Base-by-base conservation (phyloP, 2,329 filamentous ascomycete species). In the Trichophyton schoenleinii region DNA sequence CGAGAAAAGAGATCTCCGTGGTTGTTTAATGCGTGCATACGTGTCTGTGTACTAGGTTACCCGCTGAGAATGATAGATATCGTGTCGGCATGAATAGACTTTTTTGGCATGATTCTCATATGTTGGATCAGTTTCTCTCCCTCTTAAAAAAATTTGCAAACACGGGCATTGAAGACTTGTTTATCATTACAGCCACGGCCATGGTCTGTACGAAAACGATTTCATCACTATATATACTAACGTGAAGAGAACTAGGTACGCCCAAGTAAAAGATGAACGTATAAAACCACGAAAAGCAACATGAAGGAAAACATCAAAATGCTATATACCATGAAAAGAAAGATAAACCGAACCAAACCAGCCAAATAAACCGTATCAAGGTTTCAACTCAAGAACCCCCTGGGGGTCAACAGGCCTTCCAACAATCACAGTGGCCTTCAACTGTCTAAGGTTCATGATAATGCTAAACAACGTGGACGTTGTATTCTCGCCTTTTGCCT, bases 401-500 rank as follows among this genome's bases (percentile, higher is more conserved):
- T 67, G 65, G 13, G 67, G 65, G 49, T 67, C 66, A 1, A 66
- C 66, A 20, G 73, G 73, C 62, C 70, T 68, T 18, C 74, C 74
- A 53, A 73, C 64, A 18, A 66, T 68, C 25, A 76, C 71, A 22
- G 44, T 68, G 3, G 68, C 73, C 38, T 53, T 69, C 52, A 66
- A 66, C 42, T 62, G 64, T n/a, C 62, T 64, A 66, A 75, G 64
- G 64, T 75, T 70, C 72, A 75, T 75, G n/a, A 74, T 68, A 64
- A 76, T 73, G 62, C 69, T 70, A 62, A 76, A 76, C 61, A 75
- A 61, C 13, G 74, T 74, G 18, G 68, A 67, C 38, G 64, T 64
- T 1, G 68, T 64, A 44, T 64, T 68, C 55, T 71, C 68, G 18
- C 69, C 67, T 3, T 63, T 67, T 11, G 64, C 62, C n/a, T 63